Percentiles rank a stretch among this genome's conserved stretches.
These are phyloP conservation scores for Trichoderma orchidacearum DNA, from an alignment of 495 filamentous ascomycete genomes.

Conservation along the genomic window DNA sequence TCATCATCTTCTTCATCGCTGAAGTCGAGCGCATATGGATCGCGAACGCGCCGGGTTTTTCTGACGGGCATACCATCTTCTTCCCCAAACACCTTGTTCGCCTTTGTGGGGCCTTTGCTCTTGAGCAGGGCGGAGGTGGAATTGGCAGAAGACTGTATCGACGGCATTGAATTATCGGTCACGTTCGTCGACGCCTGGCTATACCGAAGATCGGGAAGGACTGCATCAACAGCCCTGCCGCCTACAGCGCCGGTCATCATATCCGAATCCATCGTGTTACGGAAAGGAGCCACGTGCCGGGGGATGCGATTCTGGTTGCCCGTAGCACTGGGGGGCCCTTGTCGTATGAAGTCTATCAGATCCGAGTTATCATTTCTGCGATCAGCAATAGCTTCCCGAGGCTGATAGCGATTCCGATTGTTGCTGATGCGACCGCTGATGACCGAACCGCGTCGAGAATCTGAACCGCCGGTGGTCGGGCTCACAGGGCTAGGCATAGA, in stretches of 20 bases:
- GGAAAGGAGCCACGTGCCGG: slow-evolving; percentile 73
- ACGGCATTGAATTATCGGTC: slow-evolving; percentile 13
- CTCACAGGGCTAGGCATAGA: no score
- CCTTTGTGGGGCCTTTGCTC: slow-evolving; percentile 8
- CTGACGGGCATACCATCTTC: slow-evolving; percentile 35
- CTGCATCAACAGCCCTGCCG: slow-evolving; percentile 35
- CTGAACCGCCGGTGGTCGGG: slow-evolving; percentile 14
- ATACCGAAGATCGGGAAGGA: slow-evolving; percentile 24
- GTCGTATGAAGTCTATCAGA: slow-evolving; percentile 86
- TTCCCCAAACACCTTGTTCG: slow-evolving; percentile 9
- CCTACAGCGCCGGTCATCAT: slow-evolving; percentile 44
- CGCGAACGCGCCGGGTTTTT: slow-evolving; percentile 63
- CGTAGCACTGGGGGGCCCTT: slow-evolving; percentile 48
- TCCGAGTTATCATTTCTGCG: slow-evolving; percentile 59
- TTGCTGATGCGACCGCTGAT: slow-evolving; percentile 3
- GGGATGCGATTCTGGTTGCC: slow-evolving; percentile 45
- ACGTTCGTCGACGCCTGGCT: slow-evolving; percentile 30
- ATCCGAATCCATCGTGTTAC: slow-evolving; percentile 74
- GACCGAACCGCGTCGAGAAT: slow-evolving; percentile 12
- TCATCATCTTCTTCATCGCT: slow-evolving; percentile 67
- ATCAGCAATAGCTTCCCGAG: slow-evolving; percentile 53
- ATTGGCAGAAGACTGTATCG: slow-evolving; percentile 30
- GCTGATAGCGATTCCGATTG: slow-evolving; percentile 42
- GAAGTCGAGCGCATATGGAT: slow-evolving; percentile 85
- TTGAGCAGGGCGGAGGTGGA: slow-evolving; percentile 36